Evolutionary conservation across 371 early-diverging fungal species (phyloP).

Genomic region (Mucor indicus): DNA sequence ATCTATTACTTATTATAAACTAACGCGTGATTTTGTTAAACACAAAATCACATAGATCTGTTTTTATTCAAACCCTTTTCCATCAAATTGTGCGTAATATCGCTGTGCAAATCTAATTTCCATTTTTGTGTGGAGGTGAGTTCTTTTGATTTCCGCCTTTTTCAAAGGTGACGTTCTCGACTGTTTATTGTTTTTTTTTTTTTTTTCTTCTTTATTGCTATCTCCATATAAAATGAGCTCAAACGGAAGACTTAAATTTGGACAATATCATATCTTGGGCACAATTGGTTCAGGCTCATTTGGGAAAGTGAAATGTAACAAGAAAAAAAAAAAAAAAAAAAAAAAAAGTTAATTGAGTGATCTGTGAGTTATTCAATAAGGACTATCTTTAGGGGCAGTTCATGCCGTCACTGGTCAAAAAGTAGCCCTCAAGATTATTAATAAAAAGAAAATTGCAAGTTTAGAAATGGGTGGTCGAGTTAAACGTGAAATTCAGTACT

Average conservation of each 20-base stretch:
- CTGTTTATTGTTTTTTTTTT: too few species aligned
- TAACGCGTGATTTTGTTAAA: too few species aligned
- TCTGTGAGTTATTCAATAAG: slow-evolving; percentile 61
- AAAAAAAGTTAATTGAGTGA: too few species aligned
- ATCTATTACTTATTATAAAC: too few species aligned
- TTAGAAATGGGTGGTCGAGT: slow-evolving; percentile 93
- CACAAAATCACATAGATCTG: too few species aligned
- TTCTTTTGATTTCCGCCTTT: too few species aligned
- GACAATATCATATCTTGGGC: slow-evolving; percentile 89
- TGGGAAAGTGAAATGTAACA: slow-evolving; percentile 96
- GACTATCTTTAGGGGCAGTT: slow-evolving; percentile 87
- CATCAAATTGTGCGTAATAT: too few species aligned
- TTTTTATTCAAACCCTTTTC: too few species aligned
- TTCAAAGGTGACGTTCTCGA: too few species aligned
- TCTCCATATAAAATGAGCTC: slow-evolving; percentile 4
- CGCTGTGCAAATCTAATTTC: too few species aligned
- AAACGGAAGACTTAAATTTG: slow-evolving; percentile 66
- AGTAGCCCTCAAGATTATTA: slow-evolving; percentile 95
- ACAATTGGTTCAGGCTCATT: slow-evolving; percentile 95
- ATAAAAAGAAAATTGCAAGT: slow-evolving; percentile 83
- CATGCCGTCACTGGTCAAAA: slow-evolving; percentile 90
- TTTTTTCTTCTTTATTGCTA: not conserved
- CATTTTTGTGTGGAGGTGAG: too few species aligned
- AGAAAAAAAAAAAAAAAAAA: too few species aligned
- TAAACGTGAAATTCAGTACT: slow-evolving; percentile 95